Conservation (phyloP, 305 asterid genomes). For the Fraxinus sp. region DNA sequence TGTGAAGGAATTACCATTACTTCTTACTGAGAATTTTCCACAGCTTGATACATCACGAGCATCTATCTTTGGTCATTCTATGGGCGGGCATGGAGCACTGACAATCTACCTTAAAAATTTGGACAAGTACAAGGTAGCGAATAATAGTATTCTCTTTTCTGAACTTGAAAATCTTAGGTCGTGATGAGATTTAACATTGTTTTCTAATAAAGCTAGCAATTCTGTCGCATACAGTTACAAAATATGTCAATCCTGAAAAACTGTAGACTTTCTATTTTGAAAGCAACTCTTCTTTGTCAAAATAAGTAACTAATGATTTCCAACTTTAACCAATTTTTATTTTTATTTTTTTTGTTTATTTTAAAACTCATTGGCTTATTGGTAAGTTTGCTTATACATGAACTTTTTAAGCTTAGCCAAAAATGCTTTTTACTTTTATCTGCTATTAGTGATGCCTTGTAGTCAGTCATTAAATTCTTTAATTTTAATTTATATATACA, state of each 20-base stretch:
- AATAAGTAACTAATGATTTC: background rate
- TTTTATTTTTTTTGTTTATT: background rate
- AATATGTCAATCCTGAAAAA: background rate
- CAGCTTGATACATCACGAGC: constrained; percentile 82
- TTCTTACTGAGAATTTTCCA: constrained; percentile 70
- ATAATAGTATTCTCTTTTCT: constrained; percentile 15
- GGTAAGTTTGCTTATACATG: background rate
- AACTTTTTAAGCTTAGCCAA: background rate
- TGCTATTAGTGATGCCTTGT: background rate
- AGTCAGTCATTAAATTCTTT: background rate
- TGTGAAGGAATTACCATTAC: constrained; percentile 88
- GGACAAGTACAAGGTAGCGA: constrained; percentile 82
- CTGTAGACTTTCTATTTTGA: background rate
- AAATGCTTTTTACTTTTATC: background rate
- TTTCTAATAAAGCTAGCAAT: background rate
- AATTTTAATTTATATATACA: background rate
- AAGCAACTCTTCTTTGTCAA: background rate
- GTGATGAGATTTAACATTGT: background rate
- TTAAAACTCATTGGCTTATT: background rate
- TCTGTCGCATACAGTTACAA: background rate
- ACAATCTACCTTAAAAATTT: constrained; percentile 83
- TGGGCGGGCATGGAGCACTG: constrained; percentile 99
- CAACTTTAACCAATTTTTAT: background rate
- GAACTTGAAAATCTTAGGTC: background rate
- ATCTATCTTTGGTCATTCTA: constrained; percentile 89